Evolutionary conservation across 139 green algal genomes (phyloP).

Genomic region (Chlamydomonas sphaeroides): DNA sequence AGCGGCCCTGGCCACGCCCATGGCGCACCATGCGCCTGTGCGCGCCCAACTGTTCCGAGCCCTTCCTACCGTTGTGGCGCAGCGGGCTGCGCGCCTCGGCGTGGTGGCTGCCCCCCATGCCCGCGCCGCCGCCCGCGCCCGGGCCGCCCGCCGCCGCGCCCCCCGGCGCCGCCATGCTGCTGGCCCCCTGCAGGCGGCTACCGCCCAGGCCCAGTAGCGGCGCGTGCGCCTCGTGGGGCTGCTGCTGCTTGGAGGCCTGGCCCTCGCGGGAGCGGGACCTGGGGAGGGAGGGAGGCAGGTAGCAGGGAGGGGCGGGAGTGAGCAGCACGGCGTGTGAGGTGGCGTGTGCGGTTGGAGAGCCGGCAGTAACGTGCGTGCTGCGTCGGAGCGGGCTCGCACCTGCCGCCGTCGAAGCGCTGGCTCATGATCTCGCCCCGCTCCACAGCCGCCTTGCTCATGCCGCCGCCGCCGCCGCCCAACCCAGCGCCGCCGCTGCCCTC

Average conservation of each 20-base stretch:
- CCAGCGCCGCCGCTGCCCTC: constrained; percentile 6
- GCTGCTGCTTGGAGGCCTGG: constrained; percentile 33
- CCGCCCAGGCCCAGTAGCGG: too few species aligned
- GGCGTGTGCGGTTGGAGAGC: too few species aligned
- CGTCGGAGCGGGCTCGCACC: constrained; percentile 5
- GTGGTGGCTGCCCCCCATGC: background rate
- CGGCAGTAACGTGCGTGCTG: too few species aligned
- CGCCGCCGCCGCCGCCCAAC: background rate
- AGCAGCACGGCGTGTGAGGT: too few species aligned
- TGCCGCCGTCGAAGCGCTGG: constrained; percentile 21
- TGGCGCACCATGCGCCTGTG: too few species aligned
- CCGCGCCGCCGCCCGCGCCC: background rate
- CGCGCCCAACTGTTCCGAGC: too few species aligned
- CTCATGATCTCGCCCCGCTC: constrained; percentile 1
- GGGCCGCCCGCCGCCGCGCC: too few species aligned
- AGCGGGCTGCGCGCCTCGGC: background rate
- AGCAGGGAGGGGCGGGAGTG: too few species aligned
- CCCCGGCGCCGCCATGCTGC: background rate
- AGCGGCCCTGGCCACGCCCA: too few species aligned
- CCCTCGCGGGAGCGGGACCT: constrained; percentile 32
- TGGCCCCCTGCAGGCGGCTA: too few species aligned
- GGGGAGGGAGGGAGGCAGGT: background rate
- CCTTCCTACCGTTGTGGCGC: background rate
- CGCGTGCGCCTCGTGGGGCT: too few species aligned
- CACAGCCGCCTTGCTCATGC: constrained; percentile 6